Percentiles rank a stretch among this genome's conserved stretches.
phyloP scores from a whole-genome alignment of 345 rosid genomes.

The Linum tenue region DNA sequence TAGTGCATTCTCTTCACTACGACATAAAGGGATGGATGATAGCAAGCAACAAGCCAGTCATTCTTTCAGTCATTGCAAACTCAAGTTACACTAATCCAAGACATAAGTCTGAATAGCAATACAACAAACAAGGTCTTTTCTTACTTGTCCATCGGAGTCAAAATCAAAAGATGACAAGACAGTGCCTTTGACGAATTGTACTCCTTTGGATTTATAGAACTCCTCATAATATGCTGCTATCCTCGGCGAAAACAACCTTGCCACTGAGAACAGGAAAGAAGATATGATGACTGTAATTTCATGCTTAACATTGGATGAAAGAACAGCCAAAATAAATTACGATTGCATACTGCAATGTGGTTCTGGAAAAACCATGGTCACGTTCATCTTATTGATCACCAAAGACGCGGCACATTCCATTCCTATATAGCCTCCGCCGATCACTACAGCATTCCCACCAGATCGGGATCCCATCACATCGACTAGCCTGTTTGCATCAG shows the following conservation, averaged over 20 bases:
- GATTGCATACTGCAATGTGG: conserved; percentile 73
- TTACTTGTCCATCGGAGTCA: conserved; percentile 57
- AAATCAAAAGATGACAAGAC: conserved; percentile 66
- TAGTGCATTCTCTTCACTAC: no score
- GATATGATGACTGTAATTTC: background rate
- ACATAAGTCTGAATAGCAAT: background rate
- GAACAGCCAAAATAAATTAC: background rate
- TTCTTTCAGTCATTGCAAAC: background rate
- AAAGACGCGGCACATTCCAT: conserved; percentile 98
- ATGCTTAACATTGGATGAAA: background rate
- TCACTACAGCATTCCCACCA: conserved; percentile 80
- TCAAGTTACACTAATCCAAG: no score
- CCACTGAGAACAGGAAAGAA: conserved; percentile 44
- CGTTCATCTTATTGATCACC: conserved; percentile 79
- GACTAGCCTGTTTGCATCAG: conserved; percentile 79
- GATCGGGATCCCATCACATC: conserved; percentile 50
- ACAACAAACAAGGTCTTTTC: background rate
- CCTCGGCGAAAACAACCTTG: conserved; percentile 80
- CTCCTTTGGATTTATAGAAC: conserved; percentile 65
- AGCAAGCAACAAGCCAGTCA: background rate
- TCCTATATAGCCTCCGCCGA: conserved; percentile 96
- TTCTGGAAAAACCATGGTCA: conserved; percentile 98
- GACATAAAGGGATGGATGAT: background rate
- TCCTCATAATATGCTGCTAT: conserved; percentile 75
- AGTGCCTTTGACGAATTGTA: conserved; percentile 76